These are phyloP conservation scores for Diplosphaera chodatii DNA, from an alignment of 139 green algal species.

Conservation along the genomic window DNA sequence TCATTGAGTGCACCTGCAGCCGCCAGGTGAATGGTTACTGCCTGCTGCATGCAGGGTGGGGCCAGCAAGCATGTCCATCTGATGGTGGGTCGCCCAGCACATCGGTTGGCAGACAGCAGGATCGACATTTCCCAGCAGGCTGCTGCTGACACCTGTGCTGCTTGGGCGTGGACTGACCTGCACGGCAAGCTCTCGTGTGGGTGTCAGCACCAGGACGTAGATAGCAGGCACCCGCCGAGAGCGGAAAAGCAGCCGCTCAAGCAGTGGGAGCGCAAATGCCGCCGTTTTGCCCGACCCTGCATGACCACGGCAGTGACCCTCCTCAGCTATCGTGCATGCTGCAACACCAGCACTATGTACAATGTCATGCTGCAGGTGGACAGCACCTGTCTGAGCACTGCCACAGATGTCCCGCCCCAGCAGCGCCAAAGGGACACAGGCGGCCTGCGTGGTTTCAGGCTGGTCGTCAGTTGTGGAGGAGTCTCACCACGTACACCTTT, in stretches of 20 bases:
- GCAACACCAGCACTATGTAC: slow-evolving; percentile 2
- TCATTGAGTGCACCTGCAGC: slow-evolving; percentile 91
- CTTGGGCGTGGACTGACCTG: too few species aligned
- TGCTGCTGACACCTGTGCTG: neutral
- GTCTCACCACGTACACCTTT: too few species aligned
- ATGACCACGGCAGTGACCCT: too few species aligned
- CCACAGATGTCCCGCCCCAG: slow-evolving; percentile 91
- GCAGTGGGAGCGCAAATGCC: slow-evolving; percentile 85
- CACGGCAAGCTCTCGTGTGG: slow-evolving; percentile 89
- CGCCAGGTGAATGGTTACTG: too few species aligned
- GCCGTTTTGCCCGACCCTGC: slow-evolving; percentile 93
- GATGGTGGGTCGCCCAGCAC: too few species aligned
- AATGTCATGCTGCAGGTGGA: neutral
- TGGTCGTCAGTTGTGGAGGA: too few species aligned
- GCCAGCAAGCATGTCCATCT: too few species aligned
- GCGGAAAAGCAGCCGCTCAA: slow-evolving; percentile 91
- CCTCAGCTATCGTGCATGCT: too few species aligned
- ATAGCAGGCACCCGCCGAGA: slow-evolving; percentile 53
- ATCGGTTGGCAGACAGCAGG: too few species aligned
- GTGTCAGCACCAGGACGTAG: slow-evolving; percentile 77
- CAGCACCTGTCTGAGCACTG: slow-evolving; percentile 78
- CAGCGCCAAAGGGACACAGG: slow-evolving; percentile 88
- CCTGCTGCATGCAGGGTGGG: too few species aligned
- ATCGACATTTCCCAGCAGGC: too few species aligned
- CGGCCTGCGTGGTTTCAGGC: slow-evolving; percentile 68